Evolutionary conservation across 2,329 filamentous ascomycete genomes (phyloP), one percentile per base, ranked within the genome.

Genomic region (Fusarium sp.): DNA sequence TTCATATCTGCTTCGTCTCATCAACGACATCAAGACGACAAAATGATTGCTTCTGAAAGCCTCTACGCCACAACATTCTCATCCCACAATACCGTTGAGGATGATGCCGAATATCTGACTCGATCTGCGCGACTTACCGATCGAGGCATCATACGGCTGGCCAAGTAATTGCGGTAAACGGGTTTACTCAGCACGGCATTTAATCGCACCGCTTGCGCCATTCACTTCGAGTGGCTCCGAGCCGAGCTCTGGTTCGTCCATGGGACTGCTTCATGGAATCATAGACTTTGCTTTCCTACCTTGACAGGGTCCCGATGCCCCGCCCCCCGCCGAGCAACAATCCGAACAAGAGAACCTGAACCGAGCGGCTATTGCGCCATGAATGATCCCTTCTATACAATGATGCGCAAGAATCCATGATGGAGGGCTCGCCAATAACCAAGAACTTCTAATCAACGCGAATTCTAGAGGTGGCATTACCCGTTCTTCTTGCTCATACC

Each of bases 151-250:
- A 56, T 59, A 39, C 26, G 37, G 44, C 43, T 49, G 42, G 43
- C 66, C 54, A 63, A 53, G 42, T 26, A 42, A 57, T 52, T 38
- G 23, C 46, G 28, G 55, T 31, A 43, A 48, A 33, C 42, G 31
- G 41, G 54, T 65, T 71, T 69, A 66, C 38, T 66, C 55, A 71
- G 65, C 68, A 69, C 68, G 64, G 57, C 68, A 71, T 66, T 52
- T 46, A 68, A 63, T 71, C 65, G 60, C 50, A 71, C 68, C 60
- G 64, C 62, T 66, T 69, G 68, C 68, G 68, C 68, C 68, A 71
- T 71, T 42, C 60, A 57, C 46, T 52, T 48, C 35, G 59, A 57
- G 68, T 69, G 68, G 68, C 63, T 53, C 68, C 57, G 42, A 64
- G 44, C 47, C 46, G 64, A 57, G 50, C 29, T 54, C 57, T 71